Conservation (phyloP, 192 early-diverging fungal genomes). For the Spizellomyces punctatus region DNA sequence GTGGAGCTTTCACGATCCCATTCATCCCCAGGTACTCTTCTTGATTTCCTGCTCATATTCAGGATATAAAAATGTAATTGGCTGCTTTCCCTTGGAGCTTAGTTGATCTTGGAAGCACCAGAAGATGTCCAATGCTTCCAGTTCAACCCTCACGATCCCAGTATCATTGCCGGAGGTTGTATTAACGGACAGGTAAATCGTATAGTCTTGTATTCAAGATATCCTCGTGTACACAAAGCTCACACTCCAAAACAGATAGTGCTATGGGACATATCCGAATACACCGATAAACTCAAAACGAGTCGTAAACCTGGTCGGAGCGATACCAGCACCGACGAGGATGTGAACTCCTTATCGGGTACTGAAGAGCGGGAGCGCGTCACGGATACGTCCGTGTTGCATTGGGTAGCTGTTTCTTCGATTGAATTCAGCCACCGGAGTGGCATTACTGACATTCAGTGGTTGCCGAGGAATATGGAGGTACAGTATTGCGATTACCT, state of each 20-base stretch:
- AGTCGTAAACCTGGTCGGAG: constrained; percentile 38
- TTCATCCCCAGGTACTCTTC: constrained; percentile 54
- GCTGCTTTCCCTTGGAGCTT: not conserved
- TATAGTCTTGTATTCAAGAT: not conserved
- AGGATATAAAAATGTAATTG: not conserved
- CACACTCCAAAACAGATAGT: constrained; percentile 36
- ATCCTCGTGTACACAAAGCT: too few species aligned
- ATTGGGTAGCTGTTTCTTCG: constrained; percentile 54
- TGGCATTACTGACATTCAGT: constrained; percentile 53
- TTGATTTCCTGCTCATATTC: not conserved
- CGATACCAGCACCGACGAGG: not conserved
- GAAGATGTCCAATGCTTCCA: constrained; percentile 60
- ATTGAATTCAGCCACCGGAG: constrained; percentile 59
- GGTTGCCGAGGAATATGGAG: constrained; percentile 58
- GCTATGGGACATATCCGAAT: constrained; percentile 64
- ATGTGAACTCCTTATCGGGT: constrained; percentile 1
- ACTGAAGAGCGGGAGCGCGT: constrained; percentile 29
- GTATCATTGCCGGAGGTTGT: constrained; percentile 62
- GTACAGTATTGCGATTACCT: constrained; percentile 17
- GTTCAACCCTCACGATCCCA: constrained; percentile 58
- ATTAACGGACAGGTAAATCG: constrained; percentile 54
- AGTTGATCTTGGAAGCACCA: constrained; percentile 65
- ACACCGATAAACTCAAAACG: constrained; percentile 58
- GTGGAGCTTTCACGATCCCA: constrained; percentile 69
- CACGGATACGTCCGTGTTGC: constrained; percentile 40